Evolutionary conservation across 179 eudicot genomes (phyloP).

Genomic region (Silene coronaria): DNA sequence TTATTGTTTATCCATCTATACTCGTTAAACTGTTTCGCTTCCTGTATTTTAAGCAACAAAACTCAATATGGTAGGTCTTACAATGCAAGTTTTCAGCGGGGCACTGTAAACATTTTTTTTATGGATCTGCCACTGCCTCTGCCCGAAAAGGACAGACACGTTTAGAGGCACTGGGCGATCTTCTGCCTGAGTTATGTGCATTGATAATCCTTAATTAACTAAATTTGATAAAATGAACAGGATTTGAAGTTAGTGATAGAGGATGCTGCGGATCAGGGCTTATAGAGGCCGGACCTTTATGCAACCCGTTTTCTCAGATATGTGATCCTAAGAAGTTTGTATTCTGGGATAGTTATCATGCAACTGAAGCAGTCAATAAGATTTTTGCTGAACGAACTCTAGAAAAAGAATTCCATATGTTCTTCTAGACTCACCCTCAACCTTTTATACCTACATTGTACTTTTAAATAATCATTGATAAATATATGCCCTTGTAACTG

Average conservation of each 20-base stretch:
- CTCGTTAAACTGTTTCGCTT: too few species aligned
- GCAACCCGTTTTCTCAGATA: conserved; percentile 30
- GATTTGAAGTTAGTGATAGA: conserved; percentile 39
- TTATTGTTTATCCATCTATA: background rate
- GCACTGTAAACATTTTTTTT: too few species aligned
- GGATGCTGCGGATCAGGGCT: conserved; percentile 71
- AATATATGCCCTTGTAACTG: too few species aligned
- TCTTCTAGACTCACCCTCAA: background rate
- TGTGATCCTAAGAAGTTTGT: conserved; percentile 37
- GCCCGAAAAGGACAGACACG: too few species aligned
- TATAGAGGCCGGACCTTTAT: conserved; percentile 39
- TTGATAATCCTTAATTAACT: background rate
- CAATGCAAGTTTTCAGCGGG: too few species aligned
- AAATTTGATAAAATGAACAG: conserved; percentile 22
- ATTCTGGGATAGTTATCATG: conserved; percentile 71
- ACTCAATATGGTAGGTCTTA: too few species aligned
- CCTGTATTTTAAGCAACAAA: too few species aligned
- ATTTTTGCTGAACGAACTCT: conserved; percentile 27
- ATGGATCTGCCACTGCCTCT: too few species aligned
- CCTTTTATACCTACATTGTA: background rate
- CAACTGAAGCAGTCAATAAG: conserved; percentile 43
- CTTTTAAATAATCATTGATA: background rate
- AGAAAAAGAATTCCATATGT: conserved; percentile 1
- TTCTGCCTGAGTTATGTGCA: background rate
- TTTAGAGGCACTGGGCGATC: too few species aligned